phyloP scores from a whole-genome alignment of 148 eudicot species.

The Diospyros lotus region DNA sequence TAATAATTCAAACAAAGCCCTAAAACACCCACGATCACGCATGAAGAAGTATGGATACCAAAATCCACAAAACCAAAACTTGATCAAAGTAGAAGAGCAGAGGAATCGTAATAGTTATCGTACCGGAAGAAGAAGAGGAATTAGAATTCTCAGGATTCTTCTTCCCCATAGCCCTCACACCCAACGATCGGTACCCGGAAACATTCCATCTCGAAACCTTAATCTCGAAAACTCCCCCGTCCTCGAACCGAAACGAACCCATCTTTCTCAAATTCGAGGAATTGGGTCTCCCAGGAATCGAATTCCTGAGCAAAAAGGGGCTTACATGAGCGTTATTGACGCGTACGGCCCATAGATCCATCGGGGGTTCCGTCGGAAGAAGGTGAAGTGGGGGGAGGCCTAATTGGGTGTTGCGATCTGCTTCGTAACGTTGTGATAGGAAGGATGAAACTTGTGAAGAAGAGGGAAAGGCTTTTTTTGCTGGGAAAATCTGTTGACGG shows the following conservation, averaged over 20 bases:
- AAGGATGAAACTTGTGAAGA: background rate
- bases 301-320: constrained; percentile 32
- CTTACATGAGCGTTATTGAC: constrained; percentile 40
- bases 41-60: background rate
- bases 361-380: background rate
- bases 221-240: constrained; percentile 38
- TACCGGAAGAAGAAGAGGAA: constrained; percentile 51
- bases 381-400: background rate
- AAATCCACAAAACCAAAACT: background rate
- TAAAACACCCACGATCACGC: background rate
- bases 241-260: constrained; percentile 21
- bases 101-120: background rate
- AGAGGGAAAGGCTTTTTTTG: background rate
- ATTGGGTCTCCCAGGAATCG: constrained; percentile 26
- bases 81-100: background rate
- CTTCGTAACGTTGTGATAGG: background rate
- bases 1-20: background rate
- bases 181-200: constrained; percentile 23
- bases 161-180: constrained; percentile 50
- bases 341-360: constrained; percentile 77
- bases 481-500: constrained; percentile 1
- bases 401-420: no score
- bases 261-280: constrained; percentile 20
- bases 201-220: constrained; percentile 25
- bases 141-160: constrained; percentile 49